Base-by-base conservation (phyloP, 2,329 filamentous ascomycete genomes). In the Scedosporium dehoogii region DNA sequence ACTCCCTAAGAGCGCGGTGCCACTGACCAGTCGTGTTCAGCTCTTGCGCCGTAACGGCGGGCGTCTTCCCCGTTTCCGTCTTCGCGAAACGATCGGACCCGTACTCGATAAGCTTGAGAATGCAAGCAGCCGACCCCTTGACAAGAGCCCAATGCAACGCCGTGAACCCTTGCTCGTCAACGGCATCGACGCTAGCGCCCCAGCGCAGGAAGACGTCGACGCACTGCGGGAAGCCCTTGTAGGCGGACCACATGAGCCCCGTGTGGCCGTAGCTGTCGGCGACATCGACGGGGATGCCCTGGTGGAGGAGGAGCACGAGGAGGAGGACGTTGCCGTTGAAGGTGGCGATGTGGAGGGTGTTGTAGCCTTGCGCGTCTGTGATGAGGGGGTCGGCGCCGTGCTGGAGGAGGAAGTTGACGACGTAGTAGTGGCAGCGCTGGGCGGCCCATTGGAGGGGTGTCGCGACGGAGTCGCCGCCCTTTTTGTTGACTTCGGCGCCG, bases 381-480 rank as follows among this genome's bases (percentile, higher is more conserved):
- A 96, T 84, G 61, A 97, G 85, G 63, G 93, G 92, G 73, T 99
- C 93, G 69, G 92, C 94, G 70, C 94, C 94, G 73, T 92, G 85
- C 70, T 94, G 86, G 58, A 99, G 87, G 44, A 99, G 85, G 10
- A 99, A 85, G 72, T 97, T 90, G 68, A 99, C 92, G 63, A 94
- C 89, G 75, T 97, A 97, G 79, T 97, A 96, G 75, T 97, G 90
- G 73, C 92, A 96, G 70, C 92, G 85, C 76, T 97, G 96, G 63
- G 92, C 94, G 41, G 94, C 94, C 94, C 94, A 99, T 76, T 97
- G 92, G 1, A 96, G 86, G 16, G 94, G 90, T 53, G 94, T 97
- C 16, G 94, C 93, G 51, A 96, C 83, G 9, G 92, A 96, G 71
- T 97, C 93, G 74, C 94, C 94, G 74, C 96, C 94, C 75, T 96